Base-by-base conservation (phyloP, 2,329 filamentous ascomycete species). In the Colletotrichum liriopes region DNA sequence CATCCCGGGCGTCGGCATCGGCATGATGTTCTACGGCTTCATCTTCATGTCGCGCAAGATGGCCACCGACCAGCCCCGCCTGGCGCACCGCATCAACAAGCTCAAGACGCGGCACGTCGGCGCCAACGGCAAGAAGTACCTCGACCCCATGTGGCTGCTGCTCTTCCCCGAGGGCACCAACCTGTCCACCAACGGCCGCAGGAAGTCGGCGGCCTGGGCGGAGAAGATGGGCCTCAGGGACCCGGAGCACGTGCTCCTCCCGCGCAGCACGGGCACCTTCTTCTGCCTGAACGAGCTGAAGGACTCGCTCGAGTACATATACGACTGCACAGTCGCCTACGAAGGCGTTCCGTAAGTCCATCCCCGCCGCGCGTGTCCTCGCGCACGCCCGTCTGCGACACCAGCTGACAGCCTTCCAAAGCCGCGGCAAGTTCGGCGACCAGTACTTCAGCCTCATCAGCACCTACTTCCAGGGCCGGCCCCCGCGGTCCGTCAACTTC, bases 401-500 rank as follows among this genome's bases (percentile, higher is more conserved):
- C 0, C 9, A 49, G 45, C 60, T 73, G 76, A 65, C 35, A 43
- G 20, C 26, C 39, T 45, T 49, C 60, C 77, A 94, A 26, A 26
- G 92, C 32, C 93, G 92, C 71, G 93, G 92, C 49, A 89, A 93
- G 77, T 98, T 92, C 76, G 95, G 96, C n/a, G 95, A 98, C 80
- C 91, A 97, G 60, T 93, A 94, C 77, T 98, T 97, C 82, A 95
- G 94, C 0, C 86, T 99, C 5, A 89, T 90, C 3, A 95, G 95
- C 60, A 97, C 94, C 5, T 98, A 96, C 79, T 92, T 98, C 74
- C 91, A 96, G 81, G 95, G 96, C 16, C 91, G 94, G 1, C 93
- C 95, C 0, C 96, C 96, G 1, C 98, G 95, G 80, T 98, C 95
- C 1, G 95, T 98, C 78, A 98, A 98, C 82, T 95, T 98, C 86